Conservation (phyloP, 2,329 filamentous ascomycete species). For the Hypoxylon rubiginosum region DNA sequence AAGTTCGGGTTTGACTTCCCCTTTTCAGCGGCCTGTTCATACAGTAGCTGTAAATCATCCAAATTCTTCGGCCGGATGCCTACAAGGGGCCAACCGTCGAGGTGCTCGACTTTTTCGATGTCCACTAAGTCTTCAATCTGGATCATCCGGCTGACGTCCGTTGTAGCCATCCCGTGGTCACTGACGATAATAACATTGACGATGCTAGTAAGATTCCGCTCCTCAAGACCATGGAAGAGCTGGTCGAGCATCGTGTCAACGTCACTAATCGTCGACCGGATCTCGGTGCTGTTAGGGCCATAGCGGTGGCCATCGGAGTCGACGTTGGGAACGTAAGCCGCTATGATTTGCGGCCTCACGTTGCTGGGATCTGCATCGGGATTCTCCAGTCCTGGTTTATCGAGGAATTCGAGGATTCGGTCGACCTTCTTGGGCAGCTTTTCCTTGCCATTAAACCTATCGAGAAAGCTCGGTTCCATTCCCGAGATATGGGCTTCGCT, state of each 20-base stretch:
- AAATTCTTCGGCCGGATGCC: slow-evolving; percentile 85
- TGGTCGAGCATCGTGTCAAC: slow-evolving; percentile 86
- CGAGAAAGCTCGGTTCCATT: slow-evolving; percentile 83
- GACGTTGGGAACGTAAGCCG: slow-evolving; percentile 94
- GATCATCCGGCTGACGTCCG: slow-evolving; percentile 81
- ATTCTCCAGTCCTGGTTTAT: slow-evolving; percentile 80
- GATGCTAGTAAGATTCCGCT: slow-evolving; percentile 86
- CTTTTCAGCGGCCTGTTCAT: slow-evolving; percentile 71
- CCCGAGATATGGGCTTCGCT: slow-evolving; percentile 86
- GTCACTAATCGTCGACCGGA: slow-evolving; percentile 79
- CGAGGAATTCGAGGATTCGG: slow-evolving; percentile 84
- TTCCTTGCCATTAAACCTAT: slow-evolving; percentile 87
- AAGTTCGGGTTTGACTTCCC: slow-evolving; percentile 75
- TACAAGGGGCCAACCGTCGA: slow-evolving; percentile 94
- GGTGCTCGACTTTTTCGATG: slow-evolving; percentile 80
- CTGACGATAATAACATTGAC: slow-evolving; percentile 97
- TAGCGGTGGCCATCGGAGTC: slow-evolving; percentile 88
- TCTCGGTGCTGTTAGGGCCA: slow-evolving; percentile 95
- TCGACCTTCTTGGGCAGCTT: slow-evolving; percentile 79
- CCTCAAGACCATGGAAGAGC: slow-evolving; percentile 81
- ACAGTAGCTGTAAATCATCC: slow-evolving; percentile 74
- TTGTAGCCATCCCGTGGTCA: slow-evolving; percentile 98
- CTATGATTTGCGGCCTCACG: slow-evolving; percentile 88
- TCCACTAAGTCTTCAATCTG: slow-evolving; percentile 93
- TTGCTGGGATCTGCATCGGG: slow-evolving; percentile 62